These are phyloP conservation scores for Penstemon davidsonii DNA, from an alignment of 257 asterid species.

Conservation along the genomic window DNA sequence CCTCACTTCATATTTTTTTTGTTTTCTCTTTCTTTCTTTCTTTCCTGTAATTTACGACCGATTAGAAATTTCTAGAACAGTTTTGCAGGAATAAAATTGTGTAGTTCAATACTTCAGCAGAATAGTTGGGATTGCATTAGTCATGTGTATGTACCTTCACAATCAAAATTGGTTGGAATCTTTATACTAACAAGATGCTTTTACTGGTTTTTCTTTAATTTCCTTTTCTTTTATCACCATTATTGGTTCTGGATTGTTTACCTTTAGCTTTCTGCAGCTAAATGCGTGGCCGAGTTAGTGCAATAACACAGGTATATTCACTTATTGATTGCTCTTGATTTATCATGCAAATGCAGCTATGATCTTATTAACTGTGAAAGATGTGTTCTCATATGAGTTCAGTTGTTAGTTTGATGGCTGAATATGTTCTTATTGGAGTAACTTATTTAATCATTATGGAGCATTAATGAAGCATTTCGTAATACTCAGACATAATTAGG, in stretches of 20 bases:
- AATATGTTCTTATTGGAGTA: neutral
- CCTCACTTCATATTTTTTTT: slow-evolving; percentile 44
- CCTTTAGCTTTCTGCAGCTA: slow-evolving; percentile 4
- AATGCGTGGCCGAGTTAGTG: slow-evolving; percentile 1
- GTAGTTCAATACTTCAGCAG: slow-evolving; percentile 59
- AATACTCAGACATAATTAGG: slow-evolving; percentile 2
- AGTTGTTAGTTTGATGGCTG: neutral
- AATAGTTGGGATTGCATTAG: slow-evolving; percentile 56
- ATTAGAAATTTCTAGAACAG: slow-evolving; percentile 65
- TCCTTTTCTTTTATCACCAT: slow-evolving; percentile 9
- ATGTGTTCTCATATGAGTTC: too few relatives aligned
- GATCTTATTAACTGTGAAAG: neutral
- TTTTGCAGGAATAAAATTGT: slow-evolving; percentile 88
- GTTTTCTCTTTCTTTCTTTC: slow-evolving; percentile 30
- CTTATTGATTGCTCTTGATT: neutral
- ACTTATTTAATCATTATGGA: neutral
- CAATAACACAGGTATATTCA: neutral
- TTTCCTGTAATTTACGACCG: slow-evolving; percentile 69
- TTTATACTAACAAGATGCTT: slow-evolving; percentile 59
- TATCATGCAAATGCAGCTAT: slow-evolving; percentile 16
- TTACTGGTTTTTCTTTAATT: slow-evolving; percentile 38
- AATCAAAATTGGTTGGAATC: slow-evolving; percentile 66
- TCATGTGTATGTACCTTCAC: slow-evolving; percentile 71
- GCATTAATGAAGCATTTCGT: neutral
- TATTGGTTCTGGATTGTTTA: slow-evolving; percentile 15